Conservation (phyloP, 1,284 basidiomycete species). For the Apiotrichum laibachii region DNA sequence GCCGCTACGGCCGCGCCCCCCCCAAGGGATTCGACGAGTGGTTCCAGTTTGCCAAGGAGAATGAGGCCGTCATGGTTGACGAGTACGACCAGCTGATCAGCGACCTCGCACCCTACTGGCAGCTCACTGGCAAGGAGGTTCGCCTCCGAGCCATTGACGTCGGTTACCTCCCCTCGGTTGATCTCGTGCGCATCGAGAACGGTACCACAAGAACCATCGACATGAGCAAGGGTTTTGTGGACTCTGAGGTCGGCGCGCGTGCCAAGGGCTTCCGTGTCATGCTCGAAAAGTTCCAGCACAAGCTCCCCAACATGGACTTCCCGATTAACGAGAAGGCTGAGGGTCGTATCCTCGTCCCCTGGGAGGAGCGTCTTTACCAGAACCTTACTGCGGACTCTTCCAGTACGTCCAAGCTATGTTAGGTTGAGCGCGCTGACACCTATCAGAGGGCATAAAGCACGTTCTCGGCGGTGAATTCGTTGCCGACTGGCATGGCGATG, state of each 20-base stretch:
- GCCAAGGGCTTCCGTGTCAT: constrained; percentile 72
- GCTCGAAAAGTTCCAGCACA: constrained; percentile 64
- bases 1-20: constrained; percentile 71
- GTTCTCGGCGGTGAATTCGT: constrained; percentile 68
- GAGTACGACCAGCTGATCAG: constrained; percentile 80
- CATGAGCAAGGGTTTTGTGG: constrained; percentile 61
- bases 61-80: constrained; percentile 76
- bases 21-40: constrained; percentile 85
- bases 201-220: constrained; percentile 65
- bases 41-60: constrained; percentile 74
- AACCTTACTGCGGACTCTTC: constrained; percentile 61
- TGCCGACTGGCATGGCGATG: constrained; percentile 77
- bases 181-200: constrained; percentile 69
- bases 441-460: constrained; percentile 59
- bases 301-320: constrained; percentile 87
- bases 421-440: not conserved
- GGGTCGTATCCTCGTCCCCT: constrained; percentile 82
- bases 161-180: constrained; percentile 74
- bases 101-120: constrained; percentile 79
- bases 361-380: constrained; percentile 69
- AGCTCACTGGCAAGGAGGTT: constrained; percentile 68
- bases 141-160: constrained; percentile 69
- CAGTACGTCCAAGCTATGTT: constrained; percentile 25
- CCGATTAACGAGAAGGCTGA: constrained; percentile 88
- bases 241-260: constrained; percentile 69